Percentiles rank a stretch among this genome's conserved stretches.
Evolutionary conservation across 768 basidiomycete genomes (phyloP).

Genomic region (Strobilomyces echinocephalus): DNA sequence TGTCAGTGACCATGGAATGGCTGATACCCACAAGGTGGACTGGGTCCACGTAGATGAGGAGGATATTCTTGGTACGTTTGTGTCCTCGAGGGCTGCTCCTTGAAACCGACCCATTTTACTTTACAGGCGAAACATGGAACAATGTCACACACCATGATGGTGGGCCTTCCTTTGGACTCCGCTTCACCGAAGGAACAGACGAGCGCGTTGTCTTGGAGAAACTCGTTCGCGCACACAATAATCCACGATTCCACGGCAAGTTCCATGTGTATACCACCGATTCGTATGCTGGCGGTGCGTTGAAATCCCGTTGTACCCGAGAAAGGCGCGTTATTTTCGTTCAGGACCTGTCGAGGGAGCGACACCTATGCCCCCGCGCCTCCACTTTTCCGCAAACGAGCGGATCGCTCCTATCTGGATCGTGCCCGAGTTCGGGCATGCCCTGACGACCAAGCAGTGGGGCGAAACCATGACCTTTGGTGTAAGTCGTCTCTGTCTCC

Average conservation of each 20-base stretch:
- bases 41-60: conserved; percentile 68
- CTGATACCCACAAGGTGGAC: conserved; percentile 75
- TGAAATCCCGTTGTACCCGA: background rate
- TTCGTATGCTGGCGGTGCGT: conserved; percentile 19
- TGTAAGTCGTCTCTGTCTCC: conserved; percentile 41
- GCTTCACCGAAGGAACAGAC: conserved; percentile 62
- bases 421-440: conserved; percentile 77
- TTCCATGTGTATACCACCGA: conserved; percentile 53
- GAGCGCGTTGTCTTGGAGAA: conserved; percentile 48
- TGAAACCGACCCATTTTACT: background rate
- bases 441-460: conserved; percentile 62
- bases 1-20: conserved; percentile 92
- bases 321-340: background rate
- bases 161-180: conserved; percentile 86
- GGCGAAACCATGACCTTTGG: conserved; percentile 65
- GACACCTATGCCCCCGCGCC: conserved; percentile 64
- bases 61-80: conserved; percentile 24
- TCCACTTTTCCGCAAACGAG: conserved; percentile 65
- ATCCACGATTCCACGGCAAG: conserved; percentile 39
- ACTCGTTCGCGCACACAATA: conserved; percentile 49
- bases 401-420: conserved; percentile 89
- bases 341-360: conserved; percentile 14
- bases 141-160: conserved; percentile 62
- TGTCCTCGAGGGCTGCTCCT: background rate
- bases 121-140: conserved; percentile 22